Percentiles rank a stretch among this genome's conserved stretches.
Conservation (phyloP, 139 green algal species). For the Volvox africanus region DNA sequence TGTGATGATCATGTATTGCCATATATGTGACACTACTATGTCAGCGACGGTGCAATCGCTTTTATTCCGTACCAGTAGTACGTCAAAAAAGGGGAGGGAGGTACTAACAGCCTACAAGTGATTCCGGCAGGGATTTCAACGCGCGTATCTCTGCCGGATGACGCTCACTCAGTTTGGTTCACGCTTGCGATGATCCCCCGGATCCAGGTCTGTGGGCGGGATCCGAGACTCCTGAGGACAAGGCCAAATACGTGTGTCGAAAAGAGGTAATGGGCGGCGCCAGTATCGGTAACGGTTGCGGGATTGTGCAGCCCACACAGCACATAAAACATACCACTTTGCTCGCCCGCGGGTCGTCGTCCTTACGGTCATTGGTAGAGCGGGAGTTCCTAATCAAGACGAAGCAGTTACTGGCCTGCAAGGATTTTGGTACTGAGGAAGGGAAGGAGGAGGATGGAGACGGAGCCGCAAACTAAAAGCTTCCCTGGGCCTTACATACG, state of each 20-base stretch:
- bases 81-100: no score
- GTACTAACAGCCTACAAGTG: no score
- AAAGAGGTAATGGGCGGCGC: background rate
- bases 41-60: no score
- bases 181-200: background rate
- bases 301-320: background rate
- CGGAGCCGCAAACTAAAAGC: no score
- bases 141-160: no score
- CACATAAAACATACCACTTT: background rate
- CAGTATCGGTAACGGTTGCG: no score
- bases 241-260: constrained; percentile 7
- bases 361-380: background rate
- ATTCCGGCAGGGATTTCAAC: no score
- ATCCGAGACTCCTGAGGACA: background rate
- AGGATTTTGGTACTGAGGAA: background rate
- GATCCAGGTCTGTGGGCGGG: background rate
- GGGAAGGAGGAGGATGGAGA: background rate
- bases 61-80: no score
- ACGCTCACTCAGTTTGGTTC: no score
- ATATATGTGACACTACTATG: no score
- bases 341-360: background rate
- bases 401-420: background rate
- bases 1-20: no score
- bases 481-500: no score
- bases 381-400: background rate